A percentile compares a stretch with the other conserved stretches of the same genome.
Conservation (phyloP, 2,329 filamentous ascomycete species). For the Aureobasidium sp. region DNA sequence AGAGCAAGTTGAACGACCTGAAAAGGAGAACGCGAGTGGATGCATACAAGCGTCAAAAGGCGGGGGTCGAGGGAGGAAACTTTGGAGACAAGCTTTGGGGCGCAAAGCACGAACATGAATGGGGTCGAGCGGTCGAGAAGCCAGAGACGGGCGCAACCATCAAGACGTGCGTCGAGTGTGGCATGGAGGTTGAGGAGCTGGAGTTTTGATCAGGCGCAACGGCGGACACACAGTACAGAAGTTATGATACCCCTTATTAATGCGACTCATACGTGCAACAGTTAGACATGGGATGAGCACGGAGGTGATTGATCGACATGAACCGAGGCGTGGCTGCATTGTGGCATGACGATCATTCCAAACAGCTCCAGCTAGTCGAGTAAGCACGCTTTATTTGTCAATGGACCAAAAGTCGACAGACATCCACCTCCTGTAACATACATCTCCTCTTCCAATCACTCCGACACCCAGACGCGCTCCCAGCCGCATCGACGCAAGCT, state of each 20-base stretch:
- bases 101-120: constrained; percentile 82
- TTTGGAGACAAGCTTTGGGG: constrained; percentile 71
- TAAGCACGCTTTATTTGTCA: constrained; percentile 12
- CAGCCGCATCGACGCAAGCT: background rate
- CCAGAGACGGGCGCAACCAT: constrained; percentile 64
- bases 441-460: background rate
- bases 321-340: constrained; percentile 13
- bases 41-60: constrained; percentile 68
- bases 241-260: constrained; percentile 18
- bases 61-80: constrained; percentile 40
- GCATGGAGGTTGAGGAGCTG: constrained; percentile 61
- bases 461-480: background rate
- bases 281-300: background rate
- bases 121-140: constrained; percentile 55
- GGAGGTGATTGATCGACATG: constrained; percentile 2
- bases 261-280: background rate
- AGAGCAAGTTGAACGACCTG: constrained; percentile 76
- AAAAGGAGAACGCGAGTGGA: constrained; percentile 93
- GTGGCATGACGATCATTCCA: constrained; percentile 9
- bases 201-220: constrained; percentile 43
- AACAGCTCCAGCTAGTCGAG: background rate
- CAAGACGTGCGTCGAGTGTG: constrained; percentile 64
- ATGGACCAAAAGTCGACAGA: background rate
- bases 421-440: background rate
- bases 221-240: background rate